Base-by-base conservation (phyloP, 352 stramenopile genomes). In the Elongisporangium prolatum region DNA sequence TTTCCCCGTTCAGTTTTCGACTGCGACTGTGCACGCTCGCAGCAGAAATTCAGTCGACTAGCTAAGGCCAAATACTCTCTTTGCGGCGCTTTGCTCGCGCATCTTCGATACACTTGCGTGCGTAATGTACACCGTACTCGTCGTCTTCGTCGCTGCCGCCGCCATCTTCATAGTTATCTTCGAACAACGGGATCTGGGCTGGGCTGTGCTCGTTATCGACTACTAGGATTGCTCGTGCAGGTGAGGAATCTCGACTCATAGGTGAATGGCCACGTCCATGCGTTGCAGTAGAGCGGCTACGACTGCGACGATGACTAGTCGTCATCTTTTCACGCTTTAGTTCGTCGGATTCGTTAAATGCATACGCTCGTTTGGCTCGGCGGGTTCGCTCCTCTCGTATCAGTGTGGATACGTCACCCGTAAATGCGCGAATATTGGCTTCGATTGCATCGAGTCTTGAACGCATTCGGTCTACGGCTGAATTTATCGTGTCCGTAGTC, bases 51-150 rank as follows among this genome's bases (percentile, higher is more conserved):
- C 21, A 34, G 48, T 61, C 6, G 21, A 64, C 59, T 53, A 68
- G 57, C 18, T 68, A 51, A 48, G 48, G 37, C 20, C 28, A 20
- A 24, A 50, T 49, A 21, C 24, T 59, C 50, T 54, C 61, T 56
- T 13, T 51, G 71, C 63, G 71, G 54, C 75, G 74, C 56, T 85
- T 87, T 17, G 73, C 67, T 16, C 77, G 67, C 21, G 76, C 68
- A 56, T 61, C 57, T 64, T 86, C 57, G 24, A 89, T 80, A 13
- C 63, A 65, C 14, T 68, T 48, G 3, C 86, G 65, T 4, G 73
- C 68, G 11, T 65, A 52, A 8, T 56, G 53, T 21, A 89, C 65
- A 7, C 67, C 64, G 6, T 51, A 58, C 22, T 48, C 40, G 14
- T 68, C 62, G 44, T 65, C 52, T 16, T 52, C 57, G 11, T 67